Base-by-base conservation (phyloP, 148 eudicot genomes). In the Diospyros kaki region DNA sequence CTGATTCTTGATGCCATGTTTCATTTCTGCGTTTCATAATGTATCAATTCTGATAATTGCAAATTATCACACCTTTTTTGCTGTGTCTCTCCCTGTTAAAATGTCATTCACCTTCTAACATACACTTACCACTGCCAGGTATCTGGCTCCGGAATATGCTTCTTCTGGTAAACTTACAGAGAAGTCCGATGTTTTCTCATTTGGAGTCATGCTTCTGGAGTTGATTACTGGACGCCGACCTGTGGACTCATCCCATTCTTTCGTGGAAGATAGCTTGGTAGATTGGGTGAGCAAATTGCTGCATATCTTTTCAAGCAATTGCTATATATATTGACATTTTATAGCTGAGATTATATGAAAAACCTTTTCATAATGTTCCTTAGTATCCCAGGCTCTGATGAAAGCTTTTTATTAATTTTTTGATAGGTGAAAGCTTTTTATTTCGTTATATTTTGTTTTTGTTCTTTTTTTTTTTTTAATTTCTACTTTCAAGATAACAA, bases 221-320 rank as follows among this genome's bases (percentile, higher is more conserved):
- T 28, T 28, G 28, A 28, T 28, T 28, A 28, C 28, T 28, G 28
- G 28, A 28, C 91, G 95, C 17, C 83, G 97, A 46, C 97, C 98
- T 66, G 97, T 91, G 77, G 93, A 89, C 77, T 39, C 91, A 59
- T 71, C 73, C 70, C 82, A 86, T 50, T 73, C 92, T 59, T 91
- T 69, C 81, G 97, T 91, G 28, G 28, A 28, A 28, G 28, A 28
- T 28, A 28, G 28, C 28, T 28, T 28, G 28, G 28, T 28, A 28
- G 28, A 28, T 28, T 28, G 28, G 28, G 28, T 28, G 28, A 28
- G 28, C 28, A 28, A 28, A 28, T 28, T 28, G 28, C 28, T 28
- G 28, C 28, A 28, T 28, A 28, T 28, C 28, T 28, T 28, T 28
- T 0, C 28, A 54, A 13, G 52, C 12, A 13, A 15, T 7, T 43